Base-by-base conservation (phyloP, 2,329 filamentous ascomycete species). In the Fusarium temperatum region DNA sequence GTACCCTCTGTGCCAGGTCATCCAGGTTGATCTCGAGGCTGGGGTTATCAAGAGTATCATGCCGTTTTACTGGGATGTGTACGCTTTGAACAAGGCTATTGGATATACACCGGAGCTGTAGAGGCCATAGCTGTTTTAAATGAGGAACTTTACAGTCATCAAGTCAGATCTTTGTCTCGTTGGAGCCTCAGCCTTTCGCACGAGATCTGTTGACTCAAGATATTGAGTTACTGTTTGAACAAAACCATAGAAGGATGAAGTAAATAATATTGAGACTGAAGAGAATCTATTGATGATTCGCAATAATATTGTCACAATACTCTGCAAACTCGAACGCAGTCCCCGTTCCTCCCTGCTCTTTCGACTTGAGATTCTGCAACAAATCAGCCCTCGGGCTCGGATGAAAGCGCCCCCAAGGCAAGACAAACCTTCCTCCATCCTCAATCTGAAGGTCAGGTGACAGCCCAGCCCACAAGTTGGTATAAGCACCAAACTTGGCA, bases 31-130 rank as follows among this genome's bases (percentile, higher is more conserved):
- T 67, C 50, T 80, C 20, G 78, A 80, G 24, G 78, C 76, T 13
- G 81, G 80, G 4, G 69, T 77, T 17, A 79, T 83, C 30, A 71
- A 71, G 18, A 74, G 78, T 30, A 78, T 82, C 1, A 77, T 74
- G 59, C 77, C 81, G 2, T 83, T 82, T 63, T 83, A 83, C 50
- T 82, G 82, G 81, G 79, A 83, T 65, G 80, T 83, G 5, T 63
- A 78, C 10, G 66, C 67, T 22, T 6, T 77, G 22, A 79, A 77
- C 54, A 66, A 66, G 35, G 74, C 75, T 11, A 57, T 79, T 38
- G 74, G 67, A 6, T 61, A 77, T 30, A 72, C 48, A 11, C 69
- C 71, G 6, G 69, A 63, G 15, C 2, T 55, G 3, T 48, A 48
- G 32, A 35, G 14, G 14, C 9, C 14, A 35, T 35, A 14, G 0